Conservation (phyloP, 1,284 basidiomycete species). For the Binderoboletus segoi region DNA sequence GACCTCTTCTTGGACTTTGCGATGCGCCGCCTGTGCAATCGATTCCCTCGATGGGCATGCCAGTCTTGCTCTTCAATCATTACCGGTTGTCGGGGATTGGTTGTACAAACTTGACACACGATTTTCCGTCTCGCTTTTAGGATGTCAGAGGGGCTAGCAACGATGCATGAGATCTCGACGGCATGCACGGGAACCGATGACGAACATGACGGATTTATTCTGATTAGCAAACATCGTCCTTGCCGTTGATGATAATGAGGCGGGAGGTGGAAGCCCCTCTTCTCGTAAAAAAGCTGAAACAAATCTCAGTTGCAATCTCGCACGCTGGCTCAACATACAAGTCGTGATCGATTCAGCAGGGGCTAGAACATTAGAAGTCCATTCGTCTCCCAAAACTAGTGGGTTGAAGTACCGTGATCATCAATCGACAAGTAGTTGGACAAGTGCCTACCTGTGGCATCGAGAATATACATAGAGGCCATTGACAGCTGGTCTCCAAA, state of each 20-base stretch:
- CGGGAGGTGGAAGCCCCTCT: conserved; percentile 59
- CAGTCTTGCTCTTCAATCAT: conserved; percentile 76
- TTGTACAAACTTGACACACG: conserved; percentile 73
- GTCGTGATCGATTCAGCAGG: conserved; percentile 54
- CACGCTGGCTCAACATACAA: conserved; percentile 38
- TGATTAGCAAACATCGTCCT: conserved; percentile 50
- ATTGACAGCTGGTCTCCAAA: conserved; percentile 22
- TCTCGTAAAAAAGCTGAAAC: conserved; percentile 61
- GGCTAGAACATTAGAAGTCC: conserved; percentile 56
- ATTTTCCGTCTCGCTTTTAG: conserved; percentile 61
- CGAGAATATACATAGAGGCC: conserved; percentile 64
- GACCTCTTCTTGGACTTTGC: conserved; percentile 18
- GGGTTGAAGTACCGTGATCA: conserved; percentile 14
- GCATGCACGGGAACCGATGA: conserved; percentile 15
- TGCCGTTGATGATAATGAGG: conserved; percentile 57
- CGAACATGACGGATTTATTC: conserved; percentile 53
- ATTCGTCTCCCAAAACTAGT: conserved; percentile 58
- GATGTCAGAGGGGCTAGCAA: conserved; percentile 47
- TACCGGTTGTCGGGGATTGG: conserved; percentile 61
- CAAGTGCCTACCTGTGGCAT: conserved; percentile 65
- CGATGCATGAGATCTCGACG: conserved; percentile 9
- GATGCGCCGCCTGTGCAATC: conserved; percentile 50
- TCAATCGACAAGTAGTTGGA: not conserved
- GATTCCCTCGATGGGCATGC: conserved; percentile 63
- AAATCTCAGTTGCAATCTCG: conserved; percentile 3